These are phyloP conservation scores for Speleostelium caveatum DNA, from an alignment of 78 protist genomes.

Conservation along the genomic window DNA sequence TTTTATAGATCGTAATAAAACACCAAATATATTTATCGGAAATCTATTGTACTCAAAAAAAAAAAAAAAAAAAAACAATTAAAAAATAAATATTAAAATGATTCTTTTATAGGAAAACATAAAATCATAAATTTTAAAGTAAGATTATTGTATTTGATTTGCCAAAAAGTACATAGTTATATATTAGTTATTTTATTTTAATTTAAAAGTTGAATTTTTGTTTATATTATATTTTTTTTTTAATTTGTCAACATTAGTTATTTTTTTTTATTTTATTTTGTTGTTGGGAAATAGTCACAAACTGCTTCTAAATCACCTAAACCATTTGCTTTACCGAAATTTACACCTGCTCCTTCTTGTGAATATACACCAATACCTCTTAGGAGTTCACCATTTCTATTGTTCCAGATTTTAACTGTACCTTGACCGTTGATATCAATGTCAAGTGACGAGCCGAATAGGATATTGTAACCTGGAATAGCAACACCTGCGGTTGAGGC, in stretches of 20 bases:
- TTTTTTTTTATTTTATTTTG: no score
- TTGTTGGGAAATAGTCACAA: not conserved
- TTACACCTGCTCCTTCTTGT: not conserved
- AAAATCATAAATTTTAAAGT: no score
- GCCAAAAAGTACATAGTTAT: no score
- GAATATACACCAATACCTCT: constrained; percentile 42
- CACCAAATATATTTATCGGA: no score
- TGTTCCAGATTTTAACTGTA: constrained; percentile 42
- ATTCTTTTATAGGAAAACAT: constrained; percentile 1
- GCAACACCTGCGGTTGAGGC: constrained; percentile 30
- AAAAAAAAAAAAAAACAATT: no score
- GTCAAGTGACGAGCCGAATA: constrained; percentile 26
- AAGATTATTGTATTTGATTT: no score
- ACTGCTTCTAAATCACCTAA: constrained; percentile 48
- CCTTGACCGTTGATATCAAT: constrained; percentile 50
- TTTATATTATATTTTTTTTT: no score
- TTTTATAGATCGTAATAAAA: no score
- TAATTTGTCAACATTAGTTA: not conserved
- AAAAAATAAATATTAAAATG: not conserved
- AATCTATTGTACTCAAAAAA: not conserved
- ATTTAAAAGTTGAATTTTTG: no score
- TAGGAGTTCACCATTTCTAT: not conserved
- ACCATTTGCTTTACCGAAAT: constrained; percentile 53
- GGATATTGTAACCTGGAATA: constrained; percentile 22
- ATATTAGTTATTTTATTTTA: no score